These are phyloP conservation scores for Vanderwaltozyma polyspora DNA, from an alignment of 805 yeast genomes.

Conservation along the genomic window DNA sequence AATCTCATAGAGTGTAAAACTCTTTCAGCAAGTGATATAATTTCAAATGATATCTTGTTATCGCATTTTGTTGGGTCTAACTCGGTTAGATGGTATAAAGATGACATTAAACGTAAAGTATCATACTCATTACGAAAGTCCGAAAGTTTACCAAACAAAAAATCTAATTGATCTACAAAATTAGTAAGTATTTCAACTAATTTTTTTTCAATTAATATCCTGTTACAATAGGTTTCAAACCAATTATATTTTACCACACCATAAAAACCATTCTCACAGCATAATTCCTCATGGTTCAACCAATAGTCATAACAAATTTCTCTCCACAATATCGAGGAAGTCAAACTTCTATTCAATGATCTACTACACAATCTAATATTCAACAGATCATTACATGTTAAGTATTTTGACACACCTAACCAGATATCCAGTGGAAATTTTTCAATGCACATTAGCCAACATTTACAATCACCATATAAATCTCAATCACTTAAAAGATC, in stretches of 20 bases:
- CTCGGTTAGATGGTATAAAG: background rate
- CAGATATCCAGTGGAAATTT: constrained; percentile 12
- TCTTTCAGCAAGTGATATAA: background rate
- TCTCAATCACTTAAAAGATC: no score
- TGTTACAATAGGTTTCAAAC: no score
- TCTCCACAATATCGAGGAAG: constrained; percentile 9
- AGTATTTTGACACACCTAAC: constrained; percentile 7
- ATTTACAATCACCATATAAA: no score
- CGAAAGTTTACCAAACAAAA: no score
- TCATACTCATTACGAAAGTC: no score
- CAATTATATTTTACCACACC: no score
- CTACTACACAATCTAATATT: constrained; percentile 7
- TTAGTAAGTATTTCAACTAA: no score
- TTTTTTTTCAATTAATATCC: no score
- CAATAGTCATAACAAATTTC: constrained; percentile 9
- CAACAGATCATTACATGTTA: constrained; percentile 7
- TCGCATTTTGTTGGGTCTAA: background rate
- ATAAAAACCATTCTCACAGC: no score
- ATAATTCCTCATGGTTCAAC: constrained; percentile 8
- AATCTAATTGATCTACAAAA: no score
- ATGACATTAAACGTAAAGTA: background rate
- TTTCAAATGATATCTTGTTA: background rate
- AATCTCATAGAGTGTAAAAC: background rate
- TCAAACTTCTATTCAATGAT: constrained; percentile 4
- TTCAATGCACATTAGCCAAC: background rate